Base-by-base conservation (phyloP, 1,284 basidiomycete species). In the Cryptococcus sp. region DNA sequence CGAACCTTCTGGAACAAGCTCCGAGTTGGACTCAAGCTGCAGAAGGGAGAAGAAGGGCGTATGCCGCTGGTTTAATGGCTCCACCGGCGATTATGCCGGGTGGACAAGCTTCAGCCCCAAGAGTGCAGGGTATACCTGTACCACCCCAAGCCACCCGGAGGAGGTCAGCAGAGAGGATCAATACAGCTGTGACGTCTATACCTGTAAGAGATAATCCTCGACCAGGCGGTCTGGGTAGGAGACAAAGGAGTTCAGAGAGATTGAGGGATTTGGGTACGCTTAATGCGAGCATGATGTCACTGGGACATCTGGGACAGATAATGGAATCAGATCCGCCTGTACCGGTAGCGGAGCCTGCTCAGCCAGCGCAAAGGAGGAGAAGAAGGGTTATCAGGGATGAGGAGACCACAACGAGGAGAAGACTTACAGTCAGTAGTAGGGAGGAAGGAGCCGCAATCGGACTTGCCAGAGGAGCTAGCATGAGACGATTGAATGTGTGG, bases 401-500 rank as follows among this genome's bases (percentile, higher is more conserved):
- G 15, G 66, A 65, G 30, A 46, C 23, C 34, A 56, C 46, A 13
- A 54, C 46, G 32, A 23, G 50, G 10, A 63, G 69, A 33, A 45
- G 66, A 30, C 56, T 56, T 32, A 68, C 68, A 0, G 71, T 73
- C 0, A 56, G 58, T 15, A 63, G 65, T 0, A 59, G 66, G 37
- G 72, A 74, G 46, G 72, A 75, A 53, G 72, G 72, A 3, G 54
- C 64, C 31, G 70, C 70, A 3, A 15, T 67, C 43, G 72, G 70
- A n/a, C 37, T 74, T 23, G 64, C 71, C 6, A 66, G 73, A 46
- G 64, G 71, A 14, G 72, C 71, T 4, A 72, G 70, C 56, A 72
- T 74, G 71, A 62, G 73, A 10, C 57, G 73, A n/a, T 51, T 62
- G 11, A 75, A 73, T 49, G 65, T 75, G 3, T 75, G 73, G 73